Evolutionary conservation across 306 rosid genomes (phyloP).

Genomic region (Castanospermum australe): DNA sequence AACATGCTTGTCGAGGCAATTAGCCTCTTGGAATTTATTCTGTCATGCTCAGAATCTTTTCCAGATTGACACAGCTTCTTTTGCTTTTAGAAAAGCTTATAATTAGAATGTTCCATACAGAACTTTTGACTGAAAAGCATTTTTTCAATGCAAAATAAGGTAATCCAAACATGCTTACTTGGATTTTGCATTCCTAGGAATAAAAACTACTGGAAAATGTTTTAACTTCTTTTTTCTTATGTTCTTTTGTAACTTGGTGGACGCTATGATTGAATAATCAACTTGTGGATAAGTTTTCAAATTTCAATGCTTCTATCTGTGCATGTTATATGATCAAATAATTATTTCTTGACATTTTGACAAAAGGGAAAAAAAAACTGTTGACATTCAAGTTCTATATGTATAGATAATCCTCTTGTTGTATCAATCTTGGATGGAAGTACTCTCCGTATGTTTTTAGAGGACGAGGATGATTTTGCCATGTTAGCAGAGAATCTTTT

Average conservation of each 20-base stretch:
- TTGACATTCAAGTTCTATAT: slow-evolving; percentile 19
- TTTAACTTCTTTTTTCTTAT: neutral
- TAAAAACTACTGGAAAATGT: neutral
- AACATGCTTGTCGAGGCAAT: too few relatives aligned
- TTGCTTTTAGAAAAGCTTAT: too few relatives aligned
- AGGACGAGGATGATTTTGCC: slow-evolving; percentile 97
- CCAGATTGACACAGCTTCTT: too few relatives aligned
- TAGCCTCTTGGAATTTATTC: too few relatives aligned
- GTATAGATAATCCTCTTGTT: slow-evolving; percentile 77
- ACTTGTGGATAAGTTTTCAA: neutral
- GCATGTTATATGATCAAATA: neutral
- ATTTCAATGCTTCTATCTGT: neutral
- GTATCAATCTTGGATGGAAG: slow-evolving; percentile 81
- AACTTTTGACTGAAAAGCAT: too few relatives aligned
- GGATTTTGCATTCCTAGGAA: neutral
- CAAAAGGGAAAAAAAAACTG: neutral
- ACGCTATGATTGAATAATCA: neutral
- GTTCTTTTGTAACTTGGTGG: neutral
- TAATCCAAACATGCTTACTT: too few relatives aligned
- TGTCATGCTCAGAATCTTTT: too few relatives aligned
- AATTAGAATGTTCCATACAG: too few relatives aligned
- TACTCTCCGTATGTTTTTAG: slow-evolving; percentile 57
- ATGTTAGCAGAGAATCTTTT: slow-evolving; percentile 87
- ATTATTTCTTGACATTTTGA: neutral
- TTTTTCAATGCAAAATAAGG: too few relatives aligned